Conservation (phyloP, 73 alveolate species). For the Diophrys sp. region DNA sequence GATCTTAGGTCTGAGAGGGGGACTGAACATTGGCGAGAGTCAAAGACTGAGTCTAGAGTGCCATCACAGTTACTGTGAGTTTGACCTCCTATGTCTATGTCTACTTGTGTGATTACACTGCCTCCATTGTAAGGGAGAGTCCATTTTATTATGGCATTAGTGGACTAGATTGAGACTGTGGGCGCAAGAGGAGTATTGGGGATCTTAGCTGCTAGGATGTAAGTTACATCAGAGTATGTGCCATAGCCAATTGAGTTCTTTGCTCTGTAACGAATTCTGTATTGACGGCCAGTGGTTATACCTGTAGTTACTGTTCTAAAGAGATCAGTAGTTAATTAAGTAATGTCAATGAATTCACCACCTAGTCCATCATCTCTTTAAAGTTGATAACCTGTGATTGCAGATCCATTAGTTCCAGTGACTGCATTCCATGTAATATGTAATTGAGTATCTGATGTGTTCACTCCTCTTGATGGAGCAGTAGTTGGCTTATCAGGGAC, state of each 20-base stretch:
- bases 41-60: slow-evolving; percentile 8
- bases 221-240: slow-evolving; percentile 33
- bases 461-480: slow-evolving; percentile 39
- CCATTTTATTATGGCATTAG: slow-evolving; percentile 23
- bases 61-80: background rate
- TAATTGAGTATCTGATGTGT: slow-evolving; percentile 22
- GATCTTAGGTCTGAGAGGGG: slow-evolving; percentile 31
- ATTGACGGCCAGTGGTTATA: slow-evolving; percentile 46
- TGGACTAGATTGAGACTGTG: slow-evolving; percentile 20
- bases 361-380: slow-evolving; percentile 63
- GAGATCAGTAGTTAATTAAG: no score
- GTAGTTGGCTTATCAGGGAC: slow-evolving; percentile 50
- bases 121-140: slow-evolving; percentile 59
- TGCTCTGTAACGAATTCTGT: slow-evolving; percentile 39
- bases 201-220: slow-evolving; percentile 38
- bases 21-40: slow-evolving; percentile 21
- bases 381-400: slow-evolving; percentile 55
- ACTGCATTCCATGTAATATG: slow-evolving; percentile 16
- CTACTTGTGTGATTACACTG: slow-evolving; percentile 2
- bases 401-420: slow-evolving; percentile 43
- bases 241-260: slow-evolving; percentile 38
- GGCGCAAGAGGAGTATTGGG: slow-evolving; percentile 55
- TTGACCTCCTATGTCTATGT: background rate
- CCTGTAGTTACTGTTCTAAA: slow-evolving; percentile 19
- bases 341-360: slow-evolving; percentile 41